These are phyloP conservation scores for Anastatica hierochuntica DNA, from an alignment of 345 rosid species.

Conservation along the genomic window DNA sequence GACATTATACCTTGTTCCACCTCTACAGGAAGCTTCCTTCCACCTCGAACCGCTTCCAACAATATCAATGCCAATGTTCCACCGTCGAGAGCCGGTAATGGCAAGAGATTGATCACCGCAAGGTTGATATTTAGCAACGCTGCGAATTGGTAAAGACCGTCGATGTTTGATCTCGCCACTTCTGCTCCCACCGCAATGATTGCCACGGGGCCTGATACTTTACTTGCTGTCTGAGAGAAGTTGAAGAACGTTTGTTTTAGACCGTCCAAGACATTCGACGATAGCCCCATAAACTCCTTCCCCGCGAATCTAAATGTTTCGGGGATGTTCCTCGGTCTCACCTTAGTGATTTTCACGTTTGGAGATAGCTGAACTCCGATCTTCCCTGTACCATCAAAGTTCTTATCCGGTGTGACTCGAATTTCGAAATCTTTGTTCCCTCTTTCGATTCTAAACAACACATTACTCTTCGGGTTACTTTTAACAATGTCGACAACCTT, in stretches of 20 bases:
- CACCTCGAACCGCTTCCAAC: slow-evolving; percentile 79
- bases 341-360: slow-evolving; percentile 57
- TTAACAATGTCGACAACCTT: slow-evolving; percentile 65
- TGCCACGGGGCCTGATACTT: slow-evolving; percentile 88
- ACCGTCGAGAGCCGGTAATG: slow-evolving; percentile 90
- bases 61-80: slow-evolving; percentile 85
- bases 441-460: slow-evolving; percentile 55
- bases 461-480: slow-evolving; percentile 50
- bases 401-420: slow-evolving; percentile 72
- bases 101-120: slow-evolving; percentile 81
- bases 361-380: slow-evolving; percentile 89
- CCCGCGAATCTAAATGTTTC: slow-evolving; percentile 59
- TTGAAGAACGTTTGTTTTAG: slow-evolving; percentile 72
- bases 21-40: slow-evolving; percentile 82
- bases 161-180: slow-evolving; percentile 87
- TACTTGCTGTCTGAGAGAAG: slow-evolving; percentile 81
- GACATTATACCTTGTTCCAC: slow-evolving; percentile 86
- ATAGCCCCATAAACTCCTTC: slow-evolving; percentile 62
- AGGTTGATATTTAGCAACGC: slow-evolving; percentile 80
- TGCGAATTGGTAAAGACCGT: slow-evolving; percentile 84
- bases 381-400: slow-evolving; percentile 70
- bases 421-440: slow-evolving; percentile 45
- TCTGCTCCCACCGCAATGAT: slow-evolving; percentile 96
- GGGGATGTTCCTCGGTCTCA: slow-evolving; percentile 41
- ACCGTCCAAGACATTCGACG: slow-evolving; percentile 68